These are phyloP conservation scores for Paramecium bursaria DNA, from an alignment of 73 alveolate species.

Conservation along the genomic window DNA sequence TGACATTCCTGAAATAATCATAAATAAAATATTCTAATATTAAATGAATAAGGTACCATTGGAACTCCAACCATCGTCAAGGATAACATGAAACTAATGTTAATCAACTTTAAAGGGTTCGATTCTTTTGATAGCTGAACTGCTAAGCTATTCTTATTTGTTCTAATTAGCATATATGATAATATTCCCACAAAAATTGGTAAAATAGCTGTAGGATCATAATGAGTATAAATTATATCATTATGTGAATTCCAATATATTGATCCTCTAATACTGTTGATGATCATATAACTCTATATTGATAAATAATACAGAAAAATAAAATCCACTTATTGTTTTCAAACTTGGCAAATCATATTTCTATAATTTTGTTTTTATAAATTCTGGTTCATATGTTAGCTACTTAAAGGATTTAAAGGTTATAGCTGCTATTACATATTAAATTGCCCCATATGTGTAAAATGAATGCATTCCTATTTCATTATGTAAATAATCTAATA, in stretches of 20 bases:
- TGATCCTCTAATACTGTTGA: conserved; percentile 8
- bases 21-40: no score
- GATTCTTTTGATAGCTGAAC: no score
- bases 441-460: not conserved
- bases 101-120: no score
- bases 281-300: not conserved
- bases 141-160: no score
- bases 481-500: conserved; percentile 39
- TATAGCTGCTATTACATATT: not conserved
- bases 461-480: no score
- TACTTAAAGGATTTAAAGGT: conserved; percentile 3
- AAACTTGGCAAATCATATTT: conserved; percentile 16
- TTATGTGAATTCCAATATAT: conserved; percentile 42
- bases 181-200: conserved; percentile 18
- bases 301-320: not conserved
- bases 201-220: conserved; percentile 17
- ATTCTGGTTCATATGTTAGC: not conserved
- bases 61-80: no score
- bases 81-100: no score
- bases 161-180: conserved; percentile 2
- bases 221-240: conserved; percentile 1
- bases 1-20: no score
- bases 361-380: not conserved
- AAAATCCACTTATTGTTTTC: not conserved
- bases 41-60: no score